Evolutionary conservation across 495 filamentous ascomycete species (phyloP).

Genomic region (Neurospora terricola): DNA sequence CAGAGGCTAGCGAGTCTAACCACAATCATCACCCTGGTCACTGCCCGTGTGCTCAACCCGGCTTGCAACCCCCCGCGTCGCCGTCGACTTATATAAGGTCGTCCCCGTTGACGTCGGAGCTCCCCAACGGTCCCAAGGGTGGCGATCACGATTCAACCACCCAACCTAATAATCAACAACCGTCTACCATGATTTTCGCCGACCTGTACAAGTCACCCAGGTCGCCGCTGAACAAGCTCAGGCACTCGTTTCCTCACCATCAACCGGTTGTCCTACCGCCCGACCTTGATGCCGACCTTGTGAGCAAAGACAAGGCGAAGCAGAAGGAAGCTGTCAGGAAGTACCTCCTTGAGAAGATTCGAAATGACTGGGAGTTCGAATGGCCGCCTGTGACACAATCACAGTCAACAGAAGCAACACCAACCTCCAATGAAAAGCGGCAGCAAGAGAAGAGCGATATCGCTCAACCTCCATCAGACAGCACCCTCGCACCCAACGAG

Average conservation of each 20-base stretch:
- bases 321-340: slow-evolving; percentile 44
- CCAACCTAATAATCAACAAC: neutral
- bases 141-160: slow-evolving; percentile 9
- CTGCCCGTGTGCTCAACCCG: slow-evolving; percentile 19
- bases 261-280: slow-evolving; percentile 4
- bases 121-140: slow-evolving; percentile 7
- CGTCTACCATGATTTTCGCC: slow-evolving; percentile 27
- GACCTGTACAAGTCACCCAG: slow-evolving; percentile 28
- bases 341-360: slow-evolving; percentile 43
- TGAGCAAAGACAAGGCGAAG: slow-evolving; percentile 43
- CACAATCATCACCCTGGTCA: neutral
- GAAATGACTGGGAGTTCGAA: slow-evolving; percentile 47
- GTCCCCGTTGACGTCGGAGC: slow-evolving; percentile 5
- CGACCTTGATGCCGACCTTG: slow-evolving; percentile 43
- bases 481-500: neutral
- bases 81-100: slow-evolving; percentile 17
- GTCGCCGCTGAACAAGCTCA: slow-evolving; percentile 31
- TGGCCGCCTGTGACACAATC: slow-evolving; percentile 25
- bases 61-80: slow-evolving; percentile 4
- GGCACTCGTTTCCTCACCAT: slow-evolving; percentile 23
- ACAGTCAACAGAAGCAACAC: neutral
- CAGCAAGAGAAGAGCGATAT: neutral
- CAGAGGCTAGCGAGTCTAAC: neutral
- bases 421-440: neutral
- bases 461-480: neutral